Evolutionary conservation across 768 basidiomycete species (phyloP).

Genomic region (Rossbeevera mucosa): DNA sequence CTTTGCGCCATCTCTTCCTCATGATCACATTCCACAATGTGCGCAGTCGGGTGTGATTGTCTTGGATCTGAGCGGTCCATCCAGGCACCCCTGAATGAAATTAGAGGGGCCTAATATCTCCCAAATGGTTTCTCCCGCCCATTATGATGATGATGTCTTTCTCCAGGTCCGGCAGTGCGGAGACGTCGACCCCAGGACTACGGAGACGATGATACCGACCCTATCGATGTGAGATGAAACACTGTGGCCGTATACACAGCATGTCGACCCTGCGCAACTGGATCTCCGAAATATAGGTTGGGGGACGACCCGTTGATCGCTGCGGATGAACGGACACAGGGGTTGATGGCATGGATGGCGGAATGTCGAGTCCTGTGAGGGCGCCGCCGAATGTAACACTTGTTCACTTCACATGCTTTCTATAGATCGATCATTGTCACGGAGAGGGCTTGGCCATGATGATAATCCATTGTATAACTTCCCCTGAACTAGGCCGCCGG

Average conservation of each 20-base stretch:
- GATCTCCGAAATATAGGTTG: background rate
- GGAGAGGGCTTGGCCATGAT: background rate
- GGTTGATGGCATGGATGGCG: background rate
- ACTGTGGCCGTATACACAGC: background rate
- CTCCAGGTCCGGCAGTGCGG: background rate
- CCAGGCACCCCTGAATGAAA: background rate
- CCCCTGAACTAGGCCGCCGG: background rate
- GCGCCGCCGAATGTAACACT: background rate
- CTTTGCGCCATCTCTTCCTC: background rate
- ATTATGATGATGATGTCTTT: background rate
- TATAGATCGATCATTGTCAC: background rate
- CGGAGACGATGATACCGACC: background rate
- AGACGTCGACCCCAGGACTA: background rate
- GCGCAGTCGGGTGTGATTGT: background rate
- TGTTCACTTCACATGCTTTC: background rate
- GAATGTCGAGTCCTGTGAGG: background rate
- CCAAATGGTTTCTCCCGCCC: background rate
- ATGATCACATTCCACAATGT: background rate
- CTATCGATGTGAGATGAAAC: background rate
- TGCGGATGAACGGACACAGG: background rate
- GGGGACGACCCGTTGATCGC: background rate
- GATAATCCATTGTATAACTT: background rate
- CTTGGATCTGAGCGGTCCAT: background rate
- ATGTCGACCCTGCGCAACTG: background rate
- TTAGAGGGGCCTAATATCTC: background rate